Percentiles rank a stretch among this genome's conserved stretches.
Evolutionary conservation across 768 basidiomycete species (phyloP).

Genomic region (Calocybe gangraenosa): DNA sequence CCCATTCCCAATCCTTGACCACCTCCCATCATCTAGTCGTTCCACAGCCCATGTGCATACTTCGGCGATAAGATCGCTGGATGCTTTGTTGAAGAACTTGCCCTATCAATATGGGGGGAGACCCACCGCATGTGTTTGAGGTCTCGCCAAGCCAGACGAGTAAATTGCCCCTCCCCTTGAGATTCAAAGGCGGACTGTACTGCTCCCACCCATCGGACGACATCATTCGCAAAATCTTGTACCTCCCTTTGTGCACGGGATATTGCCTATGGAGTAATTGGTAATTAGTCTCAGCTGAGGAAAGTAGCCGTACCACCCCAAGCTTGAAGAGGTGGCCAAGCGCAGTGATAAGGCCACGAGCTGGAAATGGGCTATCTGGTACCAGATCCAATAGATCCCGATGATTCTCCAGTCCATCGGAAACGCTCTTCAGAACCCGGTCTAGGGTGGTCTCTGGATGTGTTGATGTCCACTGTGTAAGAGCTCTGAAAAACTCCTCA

Average conservation of each 20-base stretch:
- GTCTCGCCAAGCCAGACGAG: background rate
- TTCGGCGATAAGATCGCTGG: conserved; percentile 11
- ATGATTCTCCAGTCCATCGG: too few relatives aligned
- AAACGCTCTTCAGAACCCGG: too few relatives aligned
- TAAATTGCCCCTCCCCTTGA: conserved; percentile 5
- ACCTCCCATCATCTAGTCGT: conserved; percentile 8
- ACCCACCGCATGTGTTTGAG: background rate
- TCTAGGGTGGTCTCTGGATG: too few relatives aligned
- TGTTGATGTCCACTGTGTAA: too few relatives aligned
- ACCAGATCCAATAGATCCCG: too few relatives aligned
- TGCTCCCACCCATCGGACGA: conserved; percentile 9
- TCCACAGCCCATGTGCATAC: conserved; percentile 14
- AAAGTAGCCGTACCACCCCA: conserved; percentile 1
- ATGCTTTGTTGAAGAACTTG: background rate
- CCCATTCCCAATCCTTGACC: conserved; percentile 1
- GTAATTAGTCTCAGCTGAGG: background rate
- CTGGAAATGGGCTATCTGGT: conserved; percentile 4
- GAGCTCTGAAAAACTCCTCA: too few relatives aligned
- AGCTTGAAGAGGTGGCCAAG: conserved; percentile 4
- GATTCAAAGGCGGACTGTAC: conserved; percentile 4
- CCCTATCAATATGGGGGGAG: background rate
- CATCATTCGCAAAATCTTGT: conserved; percentile 7
- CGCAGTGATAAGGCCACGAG: conserved; percentile 1
- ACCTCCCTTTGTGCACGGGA: conserved; percentile 5
- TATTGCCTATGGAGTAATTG: background rate